Percentiles rank a stretch among this genome's conserved stretches.
phyloP scores from a whole-genome alignment of 345 rosid genomes.

The Anacardium occidentale region DNA sequence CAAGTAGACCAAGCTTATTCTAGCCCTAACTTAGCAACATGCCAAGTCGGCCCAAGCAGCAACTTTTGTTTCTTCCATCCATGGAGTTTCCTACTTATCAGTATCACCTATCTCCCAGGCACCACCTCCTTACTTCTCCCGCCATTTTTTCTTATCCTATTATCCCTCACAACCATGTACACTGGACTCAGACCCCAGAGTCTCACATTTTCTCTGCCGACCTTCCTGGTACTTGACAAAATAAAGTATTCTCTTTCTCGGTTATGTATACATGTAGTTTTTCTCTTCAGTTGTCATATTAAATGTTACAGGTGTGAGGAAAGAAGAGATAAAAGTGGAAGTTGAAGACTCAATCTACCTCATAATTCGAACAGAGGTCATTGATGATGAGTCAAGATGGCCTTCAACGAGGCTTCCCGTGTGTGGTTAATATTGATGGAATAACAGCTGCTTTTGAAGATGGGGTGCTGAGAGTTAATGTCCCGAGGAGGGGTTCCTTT shows the following conservation, averaged over 20 bases:
- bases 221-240: slow-evolving; percentile 56
- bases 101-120: slow-evolving; percentile 47
- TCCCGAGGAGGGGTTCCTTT: slow-evolving; percentile 52
- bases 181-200: slow-evolving; percentile 66
- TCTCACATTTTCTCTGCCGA: slow-evolving; percentile 70
- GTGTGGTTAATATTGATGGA: slow-evolving; percentile 45
- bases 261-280: neutral
- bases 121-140: slow-evolving; percentile 34
- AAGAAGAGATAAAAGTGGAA: slow-evolving; percentile 72
- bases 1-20: too few relatives aligned
- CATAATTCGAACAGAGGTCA: slow-evolving; percentile 55
- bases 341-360: slow-evolving; percentile 70
- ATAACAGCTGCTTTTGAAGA: slow-evolving; percentile 67
- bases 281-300: slow-evolving; percentile 1
- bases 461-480: slow-evolving; percentile 64
- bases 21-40: too few relatives aligned
- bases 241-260: neutral
- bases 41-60: too few relatives aligned
- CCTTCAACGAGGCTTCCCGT: slow-evolving; percentile 59
- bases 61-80: neutral
- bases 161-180: slow-evolving; percentile 52
- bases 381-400: slow-evolving; percentile 32
- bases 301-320: slow-evolving; percentile 57
- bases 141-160: slow-evolving; percentile 27
- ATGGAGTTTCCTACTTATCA: slow-evolving; percentile 50